phyloP scores from a whole-genome alignment of 2,329 filamentous ascomycete genomes.

The Diaporthe sp. region DNA sequence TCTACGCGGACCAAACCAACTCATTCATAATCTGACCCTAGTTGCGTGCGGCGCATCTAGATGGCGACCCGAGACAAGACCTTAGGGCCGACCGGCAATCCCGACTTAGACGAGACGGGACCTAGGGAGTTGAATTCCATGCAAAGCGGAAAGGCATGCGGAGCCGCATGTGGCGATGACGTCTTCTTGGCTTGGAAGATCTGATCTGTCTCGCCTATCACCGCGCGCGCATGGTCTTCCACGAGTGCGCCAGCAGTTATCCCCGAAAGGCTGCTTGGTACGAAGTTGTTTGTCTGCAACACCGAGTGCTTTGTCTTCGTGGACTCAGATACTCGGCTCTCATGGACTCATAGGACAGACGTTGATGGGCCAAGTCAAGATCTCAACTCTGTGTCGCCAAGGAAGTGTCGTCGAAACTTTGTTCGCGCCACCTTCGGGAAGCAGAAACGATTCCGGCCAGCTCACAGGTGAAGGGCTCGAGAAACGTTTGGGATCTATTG shows the following conservation, averaged over 20 bases:
- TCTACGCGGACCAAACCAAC: not conserved
- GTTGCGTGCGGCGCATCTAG: not conserved
- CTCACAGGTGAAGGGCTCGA: not conserved
- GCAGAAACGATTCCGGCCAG: not conserved
- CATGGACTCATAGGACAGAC: not conserved
- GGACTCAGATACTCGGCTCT: not conserved
- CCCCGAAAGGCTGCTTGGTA: conserved; percentile 4
- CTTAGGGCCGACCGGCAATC: conserved; percentile 4
- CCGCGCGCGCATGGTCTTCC: not conserved
- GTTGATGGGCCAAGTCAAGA: conserved; percentile 16
- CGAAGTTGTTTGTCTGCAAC: conserved; percentile 19
- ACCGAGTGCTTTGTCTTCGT: conserved; percentile 10
- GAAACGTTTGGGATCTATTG: not conserved
- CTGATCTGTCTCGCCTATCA: conserved; percentile 25
- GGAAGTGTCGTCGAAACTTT: conserved; percentile 14
- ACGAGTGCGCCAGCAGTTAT: not conserved
- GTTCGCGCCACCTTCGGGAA: not conserved
- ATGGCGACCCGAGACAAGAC: not conserved
- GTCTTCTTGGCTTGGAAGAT: conserved; percentile 14
- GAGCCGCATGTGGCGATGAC: conserved; percentile 36
- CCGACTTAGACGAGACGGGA: conserved; percentile 32
- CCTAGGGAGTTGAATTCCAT: not conserved
- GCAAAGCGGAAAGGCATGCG: conserved; percentile 21
- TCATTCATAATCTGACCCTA: not conserved
- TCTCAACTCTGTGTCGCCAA: conserved; percentile 25